Percentiles rank a stretch among this genome's conserved stretches.
Evolutionary conservation across 179 eudicot species (phyloP).

Genomic region (Nepenthes alata): DNA sequence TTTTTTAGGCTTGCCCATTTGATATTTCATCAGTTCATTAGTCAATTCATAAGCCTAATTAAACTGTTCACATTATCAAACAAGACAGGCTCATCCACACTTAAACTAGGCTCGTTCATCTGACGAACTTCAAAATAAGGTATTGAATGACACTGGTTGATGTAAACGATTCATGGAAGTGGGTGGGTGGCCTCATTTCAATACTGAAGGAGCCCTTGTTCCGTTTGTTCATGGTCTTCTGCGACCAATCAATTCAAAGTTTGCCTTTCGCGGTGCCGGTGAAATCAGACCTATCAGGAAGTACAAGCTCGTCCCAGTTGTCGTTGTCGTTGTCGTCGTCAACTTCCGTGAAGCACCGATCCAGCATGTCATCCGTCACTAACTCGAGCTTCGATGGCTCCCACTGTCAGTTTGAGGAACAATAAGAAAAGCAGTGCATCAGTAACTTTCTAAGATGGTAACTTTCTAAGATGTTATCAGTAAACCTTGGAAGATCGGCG

Average conservation of each 20-base stretch:
- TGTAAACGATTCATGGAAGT: too few relatives aligned
- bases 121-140: too few relatives aligned
- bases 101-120: too few relatives aligned
- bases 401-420: conserved; percentile 4
- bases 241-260: not conserved
- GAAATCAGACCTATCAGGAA: not conserved
- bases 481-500: not conserved
- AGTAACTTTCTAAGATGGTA: not conserved
- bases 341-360: conserved; percentile 1
- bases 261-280: not conserved
- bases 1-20: too few relatives aligned
- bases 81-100: too few relatives aligned
- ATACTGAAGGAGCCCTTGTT: too few relatives aligned
- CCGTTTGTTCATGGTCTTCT: too few relatives aligned
- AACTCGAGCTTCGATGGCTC: conserved; percentile 9
- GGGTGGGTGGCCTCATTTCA: too few relatives aligned
- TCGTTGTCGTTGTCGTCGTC: not conserved
- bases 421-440: not conserved
- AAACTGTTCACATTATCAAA: too few relatives aligned
- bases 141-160: too few relatives aligned
- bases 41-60: too few relatives aligned
- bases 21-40: too few relatives aligned
- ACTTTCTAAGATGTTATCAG: not conserved
- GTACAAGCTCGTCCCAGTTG: conserved; percentile 1
- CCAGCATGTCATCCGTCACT: conserved; percentile 1